These are phyloP conservation scores for Eruca vesicaria DNA, from an alignment of 441 rosid species.

Conservation along the genomic window DNA sequence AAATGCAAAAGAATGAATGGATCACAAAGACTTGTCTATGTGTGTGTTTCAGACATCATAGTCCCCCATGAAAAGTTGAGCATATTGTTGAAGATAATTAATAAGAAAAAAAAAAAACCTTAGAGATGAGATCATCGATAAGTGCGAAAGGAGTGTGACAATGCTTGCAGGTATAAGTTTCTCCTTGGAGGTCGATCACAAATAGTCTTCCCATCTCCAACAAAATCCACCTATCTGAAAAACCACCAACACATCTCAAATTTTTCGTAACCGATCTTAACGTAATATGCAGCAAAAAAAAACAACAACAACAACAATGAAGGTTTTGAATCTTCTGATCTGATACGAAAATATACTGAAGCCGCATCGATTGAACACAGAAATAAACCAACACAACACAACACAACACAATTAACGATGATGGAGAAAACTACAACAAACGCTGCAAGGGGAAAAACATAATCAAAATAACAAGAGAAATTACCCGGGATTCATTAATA, in stretches of 20 bases:
- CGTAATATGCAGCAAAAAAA: neutral
- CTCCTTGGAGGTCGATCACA: conserved; percentile 57
- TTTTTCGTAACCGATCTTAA: conserved; percentile 14
- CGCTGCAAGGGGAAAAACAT: neutral
- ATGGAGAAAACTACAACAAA: neutral
- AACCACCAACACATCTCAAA: conserved; percentile 22
- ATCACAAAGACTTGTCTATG: neutral
- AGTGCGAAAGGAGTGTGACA: conserved; percentile 64
- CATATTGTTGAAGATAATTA: too few relatives aligned
- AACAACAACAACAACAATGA: neutral
- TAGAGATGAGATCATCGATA: conserved; percentile 53
- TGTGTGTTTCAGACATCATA: neutral
- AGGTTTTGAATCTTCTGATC: conserved; percentile 15
- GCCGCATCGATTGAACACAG: neutral
- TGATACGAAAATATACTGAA: neutral
- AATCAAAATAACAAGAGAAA: neutral
- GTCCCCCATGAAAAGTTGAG: too few relatives aligned
- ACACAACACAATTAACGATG: neutral
- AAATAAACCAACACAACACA: neutral
- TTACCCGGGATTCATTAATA: neutral
- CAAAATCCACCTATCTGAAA: conserved; percentile 26
- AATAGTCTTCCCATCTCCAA: conserved; percentile 72
- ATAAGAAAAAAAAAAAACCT: conserved; percentile 37
- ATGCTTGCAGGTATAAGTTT: conserved; percentile 66
- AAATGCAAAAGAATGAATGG: neutral